phyloP scores from a whole-genome alignment of 305 asterid species.

The Vinca major region DNA sequence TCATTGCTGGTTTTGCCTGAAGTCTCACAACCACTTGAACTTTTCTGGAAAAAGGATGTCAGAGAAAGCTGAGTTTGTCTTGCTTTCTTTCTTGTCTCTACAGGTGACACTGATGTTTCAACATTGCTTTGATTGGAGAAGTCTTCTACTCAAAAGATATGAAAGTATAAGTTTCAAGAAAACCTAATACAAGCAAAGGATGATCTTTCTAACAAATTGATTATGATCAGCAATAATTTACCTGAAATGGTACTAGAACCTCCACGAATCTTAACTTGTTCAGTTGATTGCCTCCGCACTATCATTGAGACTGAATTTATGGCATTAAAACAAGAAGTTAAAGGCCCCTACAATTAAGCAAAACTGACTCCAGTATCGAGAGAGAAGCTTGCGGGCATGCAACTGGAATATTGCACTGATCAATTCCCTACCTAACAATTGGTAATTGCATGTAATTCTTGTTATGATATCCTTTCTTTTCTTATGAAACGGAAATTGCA shows the following conservation, averaged over 20 bases:
- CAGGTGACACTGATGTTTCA: constrained; percentile 26
- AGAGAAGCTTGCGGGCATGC: neutral
- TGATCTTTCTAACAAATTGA: constrained; percentile 21
- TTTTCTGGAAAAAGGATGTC: constrained; percentile 60
- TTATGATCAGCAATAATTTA: constrained; percentile 21
- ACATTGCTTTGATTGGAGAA: constrained; percentile 20
- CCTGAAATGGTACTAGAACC: constrained; percentile 36
- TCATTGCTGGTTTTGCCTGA: constrained; percentile 25
- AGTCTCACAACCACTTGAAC: constrained; percentile 24
- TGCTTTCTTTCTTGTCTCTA: constrained; percentile 46
- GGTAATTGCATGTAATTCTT: neutral
- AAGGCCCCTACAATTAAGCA: neutral
- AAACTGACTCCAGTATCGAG: neutral
- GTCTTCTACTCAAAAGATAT: constrained; percentile 23
- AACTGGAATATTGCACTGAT: neutral
- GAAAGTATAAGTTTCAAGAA: constrained; percentile 20
- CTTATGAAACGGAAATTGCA: neutral
- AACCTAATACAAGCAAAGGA: neutral
- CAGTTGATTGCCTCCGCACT: constrained; percentile 42
- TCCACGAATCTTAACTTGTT: constrained; percentile 30
- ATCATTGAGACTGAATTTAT: constrained; percentile 62
- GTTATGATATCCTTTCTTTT: neutral
- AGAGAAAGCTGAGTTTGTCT: constrained; percentile 81
- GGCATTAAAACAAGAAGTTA: neutral
- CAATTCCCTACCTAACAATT: neutral